phyloP scores from a whole-genome alignment of 805 yeast genomes.

The Vanderwaltozyma verrucispora region DNA sequence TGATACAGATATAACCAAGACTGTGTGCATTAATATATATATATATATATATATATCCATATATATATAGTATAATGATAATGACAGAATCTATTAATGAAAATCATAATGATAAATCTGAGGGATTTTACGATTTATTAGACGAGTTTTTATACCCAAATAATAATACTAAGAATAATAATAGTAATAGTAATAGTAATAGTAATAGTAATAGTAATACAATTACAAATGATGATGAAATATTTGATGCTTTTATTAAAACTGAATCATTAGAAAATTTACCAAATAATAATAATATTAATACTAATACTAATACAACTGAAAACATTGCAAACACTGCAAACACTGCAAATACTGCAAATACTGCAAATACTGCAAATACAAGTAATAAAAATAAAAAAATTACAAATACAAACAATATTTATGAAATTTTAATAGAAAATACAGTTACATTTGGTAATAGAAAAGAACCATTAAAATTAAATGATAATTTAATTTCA shows the following conservation, averaged over 20 bases:
- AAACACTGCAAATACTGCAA: not conserved
- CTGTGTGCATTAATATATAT: too few species aligned
- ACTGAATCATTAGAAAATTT: slow-evolving; percentile 12
- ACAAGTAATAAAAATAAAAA: too few species aligned
- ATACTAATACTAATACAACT: not conserved
- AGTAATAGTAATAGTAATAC: slow-evolving; percentile 2
- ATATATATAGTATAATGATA: too few species aligned
- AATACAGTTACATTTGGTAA: slow-evolving; percentile 9
- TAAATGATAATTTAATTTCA: not conserved
- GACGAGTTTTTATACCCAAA: slow-evolving; percentile 18
- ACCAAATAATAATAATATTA: not conserved
- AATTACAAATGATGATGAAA: slow-evolving; percentile 9
- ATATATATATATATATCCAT: too few species aligned
- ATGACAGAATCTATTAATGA: too few species aligned
- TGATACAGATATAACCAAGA: too few species aligned
- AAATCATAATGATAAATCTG: slow-evolving; percentile 14
- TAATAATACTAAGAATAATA: not conserved
- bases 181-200: not conserved
- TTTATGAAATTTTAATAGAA: slow-evolving; percentile 5
- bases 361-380: not conserved
- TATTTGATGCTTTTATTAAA: slow-evolving; percentile 18
- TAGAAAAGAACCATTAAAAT: slow-evolving; percentile 2
- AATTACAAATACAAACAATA: slow-evolving; percentile 2
- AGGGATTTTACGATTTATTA: slow-evolving; percentile 14
- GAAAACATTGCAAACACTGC: slow-evolving; percentile 1